A percentile compares a stretch with the other conserved stretches of the same genome.
phyloP scores from a whole-genome alignment of 1,284 basidiomycete genomes.

The Sanghuangporus baumii region DNA sequence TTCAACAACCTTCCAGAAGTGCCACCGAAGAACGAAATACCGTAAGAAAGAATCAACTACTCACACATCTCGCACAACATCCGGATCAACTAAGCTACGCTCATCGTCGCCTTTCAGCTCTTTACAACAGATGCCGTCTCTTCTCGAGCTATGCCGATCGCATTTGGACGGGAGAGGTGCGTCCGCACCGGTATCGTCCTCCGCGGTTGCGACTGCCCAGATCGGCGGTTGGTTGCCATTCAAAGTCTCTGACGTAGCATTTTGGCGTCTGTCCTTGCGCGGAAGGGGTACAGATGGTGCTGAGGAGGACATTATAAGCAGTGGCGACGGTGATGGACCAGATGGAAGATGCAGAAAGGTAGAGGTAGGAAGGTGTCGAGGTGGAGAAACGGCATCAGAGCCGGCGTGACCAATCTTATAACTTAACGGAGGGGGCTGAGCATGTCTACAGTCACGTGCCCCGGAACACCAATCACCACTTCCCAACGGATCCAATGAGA shows the following conservation, averaged over 20 bases:
- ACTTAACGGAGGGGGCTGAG: background rate
- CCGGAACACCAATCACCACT: background rate
- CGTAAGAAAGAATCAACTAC: constrained; percentile 24
- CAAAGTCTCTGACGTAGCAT: constrained; percentile 8
- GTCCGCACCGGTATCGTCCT: constrained; percentile 20
- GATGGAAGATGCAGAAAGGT: background rate
- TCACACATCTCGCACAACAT: constrained; percentile 79
- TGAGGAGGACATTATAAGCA: constrained; percentile 19
- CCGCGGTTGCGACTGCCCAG: constrained; percentile 50
- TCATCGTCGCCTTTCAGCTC: constrained; percentile 76
- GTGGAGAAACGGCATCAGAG: background rate
- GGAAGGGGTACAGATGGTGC: constrained; percentile 31
- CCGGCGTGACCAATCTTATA: background rate
- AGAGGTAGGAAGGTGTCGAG: background rate
- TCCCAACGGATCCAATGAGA: background rate
- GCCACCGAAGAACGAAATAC: background rate
- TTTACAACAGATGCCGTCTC: constrained; percentile 74
- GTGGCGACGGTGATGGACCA: background rate
- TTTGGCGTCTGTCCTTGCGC: constrained; percentile 21
- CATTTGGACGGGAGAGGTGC: constrained; percentile 55
- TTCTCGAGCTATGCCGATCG: constrained; percentile 41
- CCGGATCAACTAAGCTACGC: constrained; percentile 76
- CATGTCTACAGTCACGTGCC: background rate
- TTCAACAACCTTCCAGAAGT: background rate
- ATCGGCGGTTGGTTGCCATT: constrained; percentile 43